phyloP scores from a whole-genome alignment of 306 rosid species.

The Malus asiatica region DNA sequence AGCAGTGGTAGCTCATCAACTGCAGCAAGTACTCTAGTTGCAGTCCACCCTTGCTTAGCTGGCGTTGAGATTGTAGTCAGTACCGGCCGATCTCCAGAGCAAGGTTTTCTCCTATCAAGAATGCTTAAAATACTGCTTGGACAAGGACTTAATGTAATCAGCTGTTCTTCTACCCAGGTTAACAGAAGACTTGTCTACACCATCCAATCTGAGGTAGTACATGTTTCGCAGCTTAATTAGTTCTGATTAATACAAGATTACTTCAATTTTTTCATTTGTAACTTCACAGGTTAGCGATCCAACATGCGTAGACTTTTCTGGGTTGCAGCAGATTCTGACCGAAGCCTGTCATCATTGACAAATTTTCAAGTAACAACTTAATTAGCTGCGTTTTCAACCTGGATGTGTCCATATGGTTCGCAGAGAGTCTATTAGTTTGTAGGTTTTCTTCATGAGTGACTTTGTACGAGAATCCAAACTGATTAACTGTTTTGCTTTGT shows the following conservation, averaged over 20 bases:
- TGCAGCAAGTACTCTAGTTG: constrained; percentile 10
- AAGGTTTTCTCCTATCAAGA: constrained; percentile 14
- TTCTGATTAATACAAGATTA: not conserved
- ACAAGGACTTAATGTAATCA: constrained; percentile 17
- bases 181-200: constrained; percentile 16
- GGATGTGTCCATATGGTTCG: not conserved
- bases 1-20: not conserved
- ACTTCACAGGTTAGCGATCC: constrained; percentile 17
- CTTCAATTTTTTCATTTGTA: not conserved
- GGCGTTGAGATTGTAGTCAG: constrained; percentile 47
- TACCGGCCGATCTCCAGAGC: not conserved
- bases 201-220: constrained; percentile 23
- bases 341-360: not conserved
- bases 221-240: not conserved
- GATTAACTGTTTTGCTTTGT: not conserved
- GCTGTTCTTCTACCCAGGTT: constrained; percentile 18
- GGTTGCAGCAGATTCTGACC: constrained; percentile 10
- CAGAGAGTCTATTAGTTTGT: not conserved
- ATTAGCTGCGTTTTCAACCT: not conserved
- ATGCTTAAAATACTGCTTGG: constrained; percentile 11
- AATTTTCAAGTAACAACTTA: not conserved
- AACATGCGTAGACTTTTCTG: not conserved
- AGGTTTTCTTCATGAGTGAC: not conserved
- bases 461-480: not conserved
- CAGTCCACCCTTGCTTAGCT: constrained; percentile 30